Percentiles rank a stretch among this genome's conserved stretches.
Conservation (phyloP, 768 basidiomycete species). For the Crassisporium funariophilum region DNA sequence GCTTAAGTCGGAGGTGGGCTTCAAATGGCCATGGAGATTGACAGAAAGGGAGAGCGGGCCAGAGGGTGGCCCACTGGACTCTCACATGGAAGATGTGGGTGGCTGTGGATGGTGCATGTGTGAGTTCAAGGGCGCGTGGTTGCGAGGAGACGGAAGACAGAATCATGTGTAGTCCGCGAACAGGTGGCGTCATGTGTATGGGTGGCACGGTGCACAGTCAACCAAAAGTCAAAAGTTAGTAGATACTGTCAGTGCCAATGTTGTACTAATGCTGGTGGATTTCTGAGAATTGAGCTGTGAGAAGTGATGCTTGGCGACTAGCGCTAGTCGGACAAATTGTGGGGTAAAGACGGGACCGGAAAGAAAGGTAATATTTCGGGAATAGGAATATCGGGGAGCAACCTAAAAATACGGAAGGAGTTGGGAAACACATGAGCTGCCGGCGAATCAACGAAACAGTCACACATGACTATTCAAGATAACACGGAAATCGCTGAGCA, state of each 20-base stretch:
- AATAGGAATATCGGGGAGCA: background rate
- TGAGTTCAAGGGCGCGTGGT: constrained; percentile 3
- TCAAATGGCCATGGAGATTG: too few relatives aligned
- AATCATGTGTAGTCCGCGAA: constrained; percentile 6
- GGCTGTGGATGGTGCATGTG: constrained; percentile 7
- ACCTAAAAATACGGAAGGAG: too few relatives aligned
- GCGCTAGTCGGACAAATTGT: constrained; percentile 12
- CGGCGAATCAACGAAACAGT: background rate
- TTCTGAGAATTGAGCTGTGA: constrained; percentile 1
- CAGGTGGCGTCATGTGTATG: too few relatives aligned
- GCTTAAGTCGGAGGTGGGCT: too few relatives aligned
- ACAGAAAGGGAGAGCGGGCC: too few relatives aligned
- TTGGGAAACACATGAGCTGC: constrained; percentile 7
- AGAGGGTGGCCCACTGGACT: too few relatives aligned
- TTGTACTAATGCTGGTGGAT: background rate
- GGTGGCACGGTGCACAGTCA: too few relatives aligned
- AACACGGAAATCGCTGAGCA: too few relatives aligned
- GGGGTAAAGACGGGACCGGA: constrained; percentile 10
- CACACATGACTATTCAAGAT: too few relatives aligned
- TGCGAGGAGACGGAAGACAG: constrained; percentile 6
- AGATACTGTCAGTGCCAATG: too few relatives aligned
- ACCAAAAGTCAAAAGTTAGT: too few relatives aligned
- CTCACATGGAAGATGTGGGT: too few relatives aligned
- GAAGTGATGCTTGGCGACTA: background rate
- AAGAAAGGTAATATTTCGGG: constrained; percentile 8